Evolutionary conservation across 352 stramenopile species (phyloP).

Genomic region (Pythium volutum): DNA sequence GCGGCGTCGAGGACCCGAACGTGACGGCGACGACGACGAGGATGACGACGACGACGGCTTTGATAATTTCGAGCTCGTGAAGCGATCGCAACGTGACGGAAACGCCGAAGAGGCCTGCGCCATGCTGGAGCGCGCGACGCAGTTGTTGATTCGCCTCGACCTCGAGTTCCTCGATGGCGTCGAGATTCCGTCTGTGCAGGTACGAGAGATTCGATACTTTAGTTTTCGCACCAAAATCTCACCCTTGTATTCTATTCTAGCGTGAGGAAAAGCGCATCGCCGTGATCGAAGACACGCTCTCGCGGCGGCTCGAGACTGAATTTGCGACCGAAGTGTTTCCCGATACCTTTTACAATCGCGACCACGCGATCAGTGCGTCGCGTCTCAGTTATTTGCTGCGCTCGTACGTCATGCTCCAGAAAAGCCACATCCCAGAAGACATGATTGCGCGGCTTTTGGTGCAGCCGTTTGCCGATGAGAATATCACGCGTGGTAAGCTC

Average conservation of each 20-base stretch:
- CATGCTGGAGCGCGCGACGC: conserved; percentile 68
- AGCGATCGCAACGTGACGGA: conserved; percentile 29
- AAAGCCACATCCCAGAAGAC: conserved; percentile 73
- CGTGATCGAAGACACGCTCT: conserved; percentile 65
- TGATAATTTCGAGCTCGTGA: conserved; percentile 68
- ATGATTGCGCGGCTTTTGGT: conserved; percentile 79
- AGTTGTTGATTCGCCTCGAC: conserved; percentile 73
- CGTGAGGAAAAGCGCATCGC: conserved; percentile 68
- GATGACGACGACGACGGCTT: conserved; percentile 58
- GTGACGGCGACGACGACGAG: conserved; percentile 21
- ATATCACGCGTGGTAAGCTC: conserved; percentile 69
- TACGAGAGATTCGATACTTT: conserved; percentile 17
- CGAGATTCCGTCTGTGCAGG: conserved; percentile 68
- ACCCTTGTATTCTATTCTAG: conserved; percentile 19
- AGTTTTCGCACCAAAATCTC: neutral
- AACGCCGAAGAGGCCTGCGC: conserved; percentile 59
- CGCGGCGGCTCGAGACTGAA: conserved; percentile 76
- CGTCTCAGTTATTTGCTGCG: conserved; percentile 71
- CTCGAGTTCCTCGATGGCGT: conserved; percentile 70
- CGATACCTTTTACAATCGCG: conserved; percentile 84
- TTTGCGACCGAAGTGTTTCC: conserved; percentile 85
- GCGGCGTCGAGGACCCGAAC: neutral
- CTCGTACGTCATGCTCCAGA: conserved; percentile 73
- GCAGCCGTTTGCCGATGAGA: conserved; percentile 74
- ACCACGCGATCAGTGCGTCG: conserved; percentile 61